Evolutionary conservation across 177 flowering plant species (phyloP).

Genomic region (Vitis hybrid): DNA sequence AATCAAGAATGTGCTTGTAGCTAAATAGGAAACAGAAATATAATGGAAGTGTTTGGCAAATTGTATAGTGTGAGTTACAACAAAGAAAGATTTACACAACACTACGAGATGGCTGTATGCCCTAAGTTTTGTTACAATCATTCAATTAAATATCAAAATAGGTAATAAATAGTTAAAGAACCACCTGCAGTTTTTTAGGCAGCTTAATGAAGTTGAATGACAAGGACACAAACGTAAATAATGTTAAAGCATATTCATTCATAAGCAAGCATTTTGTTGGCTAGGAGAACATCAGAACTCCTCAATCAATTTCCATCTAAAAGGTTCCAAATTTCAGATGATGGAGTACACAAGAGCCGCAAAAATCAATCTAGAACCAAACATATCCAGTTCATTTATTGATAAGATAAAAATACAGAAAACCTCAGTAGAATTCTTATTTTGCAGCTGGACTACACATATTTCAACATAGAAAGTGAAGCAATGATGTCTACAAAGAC

Average conservation of each 20-base stretch:
- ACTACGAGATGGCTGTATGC: neutral
- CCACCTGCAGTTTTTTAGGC: no score
- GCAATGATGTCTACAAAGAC: neutral
- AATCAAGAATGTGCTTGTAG: no score
- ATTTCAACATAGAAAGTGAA: neutral
- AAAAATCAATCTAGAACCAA: neutral
- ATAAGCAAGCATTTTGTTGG: neutral
- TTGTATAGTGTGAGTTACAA: neutral
- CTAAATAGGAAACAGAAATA: no score
- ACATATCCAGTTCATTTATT: neutral
- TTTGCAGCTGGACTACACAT: neutral
- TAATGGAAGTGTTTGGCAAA: no score
- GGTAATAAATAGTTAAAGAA: no score
- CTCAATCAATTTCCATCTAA: neutral
- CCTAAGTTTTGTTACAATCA: no score
- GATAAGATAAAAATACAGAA: no score
- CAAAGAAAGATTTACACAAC: no score
- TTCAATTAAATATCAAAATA: no score
- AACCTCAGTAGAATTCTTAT: neutral
- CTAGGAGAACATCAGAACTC: neutral
- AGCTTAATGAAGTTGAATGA: neutral
- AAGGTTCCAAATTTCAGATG: constrained; percentile 1
- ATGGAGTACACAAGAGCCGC: neutral
- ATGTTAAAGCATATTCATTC: neutral
- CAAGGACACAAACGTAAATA: neutral